Evolutionary conservation across 106 monocot species (phyloP).

Genomic region (Platanthera guangdongensis): DNA sequence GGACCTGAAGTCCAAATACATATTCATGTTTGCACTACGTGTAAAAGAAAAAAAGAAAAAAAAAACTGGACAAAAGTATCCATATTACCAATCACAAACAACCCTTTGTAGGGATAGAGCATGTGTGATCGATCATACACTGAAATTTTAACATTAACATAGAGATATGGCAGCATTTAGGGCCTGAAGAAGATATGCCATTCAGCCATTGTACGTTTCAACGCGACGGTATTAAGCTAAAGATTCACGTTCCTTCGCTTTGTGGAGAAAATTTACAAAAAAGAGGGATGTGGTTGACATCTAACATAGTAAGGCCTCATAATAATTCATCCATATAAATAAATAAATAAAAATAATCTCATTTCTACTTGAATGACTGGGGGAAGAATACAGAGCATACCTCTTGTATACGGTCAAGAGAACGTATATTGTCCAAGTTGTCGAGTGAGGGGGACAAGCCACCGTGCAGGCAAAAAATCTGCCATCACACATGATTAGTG

Average conservation of each 20-base stretch:
- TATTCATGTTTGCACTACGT: not conserved
- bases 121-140: not conserved
- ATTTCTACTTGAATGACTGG: not conserved
- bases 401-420: slow-evolving; percentile 73
- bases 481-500: not conserved
- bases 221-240: not conserved
- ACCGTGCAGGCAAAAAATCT: slow-evolving; percentile 70
- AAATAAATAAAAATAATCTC: not conserved
- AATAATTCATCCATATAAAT: no score
- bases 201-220: not conserved
- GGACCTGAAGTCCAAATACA: slow-evolving; percentile 34
- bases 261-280: not conserved
- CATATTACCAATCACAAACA: not conserved
- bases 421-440: slow-evolving; percentile 60
- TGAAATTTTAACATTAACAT: not conserved
- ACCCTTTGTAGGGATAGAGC: not conserved
- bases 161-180: not conserved
- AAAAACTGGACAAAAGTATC: not conserved
- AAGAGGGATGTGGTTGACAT: no score
- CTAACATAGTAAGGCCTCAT: no score
- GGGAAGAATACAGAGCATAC: slow-evolving; percentile 14
- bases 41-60: not conserved
- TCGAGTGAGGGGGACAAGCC: slow-evolving; percentile 71
- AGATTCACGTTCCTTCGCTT: not conserved
- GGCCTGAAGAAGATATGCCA: not conserved